Conservation (phyloP, 768 basidiomycete species). For the Mycena vitilis region DNA sequence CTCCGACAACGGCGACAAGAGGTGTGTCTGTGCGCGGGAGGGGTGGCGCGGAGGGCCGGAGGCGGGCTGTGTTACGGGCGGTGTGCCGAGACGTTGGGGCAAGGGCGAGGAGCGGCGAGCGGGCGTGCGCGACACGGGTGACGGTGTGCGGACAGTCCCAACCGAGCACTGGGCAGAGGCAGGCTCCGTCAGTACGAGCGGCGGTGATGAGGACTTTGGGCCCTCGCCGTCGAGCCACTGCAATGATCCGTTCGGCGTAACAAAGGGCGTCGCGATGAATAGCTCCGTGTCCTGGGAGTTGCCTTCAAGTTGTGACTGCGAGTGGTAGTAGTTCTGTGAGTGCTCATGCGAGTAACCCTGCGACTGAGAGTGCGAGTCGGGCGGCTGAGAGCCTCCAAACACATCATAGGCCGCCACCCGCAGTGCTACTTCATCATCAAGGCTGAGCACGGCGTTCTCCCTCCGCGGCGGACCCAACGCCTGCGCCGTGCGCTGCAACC, state of each 20-base stretch:
- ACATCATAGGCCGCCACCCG: constrained; percentile 16
- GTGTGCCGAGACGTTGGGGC: neutral
- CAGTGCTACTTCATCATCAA: constrained; percentile 19
- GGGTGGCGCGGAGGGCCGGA: neutral
- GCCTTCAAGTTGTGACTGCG: constrained; percentile 42
- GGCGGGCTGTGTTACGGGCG: neutral
- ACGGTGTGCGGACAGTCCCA: neutral
- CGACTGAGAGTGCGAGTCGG: constrained; percentile 38
- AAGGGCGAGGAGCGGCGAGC: constrained; percentile 6
- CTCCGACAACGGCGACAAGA: constrained; percentile 38
- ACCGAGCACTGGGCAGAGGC: constrained; percentile 1
- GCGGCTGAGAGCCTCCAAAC: constrained; percentile 11
- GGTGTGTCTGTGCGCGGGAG: constrained; percentile 12
- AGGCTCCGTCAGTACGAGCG: constrained; percentile 26
- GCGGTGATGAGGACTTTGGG: constrained; percentile 6
- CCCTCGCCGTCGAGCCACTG: constrained; percentile 45
- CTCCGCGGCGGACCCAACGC: constrained; percentile 7
- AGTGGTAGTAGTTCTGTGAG: constrained; percentile 60
- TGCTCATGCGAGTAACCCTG: constrained; percentile 26
- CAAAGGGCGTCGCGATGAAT: constrained; percentile 62
- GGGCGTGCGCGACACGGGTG: neutral
- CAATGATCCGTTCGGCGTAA: constrained; percentile 67
- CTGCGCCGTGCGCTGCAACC: constrained; percentile 16
- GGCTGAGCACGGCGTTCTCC: constrained; percentile 16
- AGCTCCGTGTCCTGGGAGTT: constrained; percentile 38